Conservation (phyloP, 352 stramenopile genomes). For the Ophiocytium majus region DNA sequence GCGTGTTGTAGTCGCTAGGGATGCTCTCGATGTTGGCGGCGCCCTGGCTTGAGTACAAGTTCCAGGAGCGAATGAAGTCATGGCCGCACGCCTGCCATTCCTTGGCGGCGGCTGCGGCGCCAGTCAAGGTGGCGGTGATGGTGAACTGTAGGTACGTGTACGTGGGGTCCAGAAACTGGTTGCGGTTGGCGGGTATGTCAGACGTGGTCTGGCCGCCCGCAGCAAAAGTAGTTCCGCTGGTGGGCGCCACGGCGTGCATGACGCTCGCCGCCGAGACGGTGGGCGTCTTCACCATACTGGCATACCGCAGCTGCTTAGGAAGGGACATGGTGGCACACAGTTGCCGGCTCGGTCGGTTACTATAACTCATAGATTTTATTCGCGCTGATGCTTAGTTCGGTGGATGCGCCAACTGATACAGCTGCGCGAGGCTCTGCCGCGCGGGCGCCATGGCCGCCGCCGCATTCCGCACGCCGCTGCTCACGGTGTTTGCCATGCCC, state of each 20-base stretch:
- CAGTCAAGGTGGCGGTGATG: not conserved
- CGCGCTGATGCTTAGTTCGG: too few species aligned
- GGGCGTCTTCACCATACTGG: not conserved
- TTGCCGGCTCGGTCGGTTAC: too few species aligned
- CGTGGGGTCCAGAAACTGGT: not conserved
- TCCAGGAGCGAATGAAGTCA: not conserved
- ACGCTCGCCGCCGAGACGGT: not conserved
- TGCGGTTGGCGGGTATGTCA: not conserved
- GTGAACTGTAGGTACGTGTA: conserved; percentile 17
- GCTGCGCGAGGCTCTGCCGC: not conserved
- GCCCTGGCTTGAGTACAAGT: not conserved
- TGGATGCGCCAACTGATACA: too few species aligned
- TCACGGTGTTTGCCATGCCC: not conserved
- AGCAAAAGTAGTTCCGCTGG: not conserved
- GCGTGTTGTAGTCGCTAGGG: not conserved
- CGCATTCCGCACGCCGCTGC: not conserved
- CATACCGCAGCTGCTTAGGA: not conserved
- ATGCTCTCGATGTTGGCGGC: not conserved
- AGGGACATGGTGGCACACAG: too few species aligned
- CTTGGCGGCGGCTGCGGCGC: too few species aligned
- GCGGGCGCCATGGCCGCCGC: not conserved
- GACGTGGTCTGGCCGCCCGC: not conserved
- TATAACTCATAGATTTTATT: too few species aligned
- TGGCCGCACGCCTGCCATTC: too few species aligned
- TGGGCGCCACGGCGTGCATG: not conserved